Percentiles rank a stretch among this genome's conserved stretches.
These are phyloP conservation scores for Adenanthera pavonina DNA, from an alignment of 306 rosid genomes.

Conservation along the genomic window DNA sequence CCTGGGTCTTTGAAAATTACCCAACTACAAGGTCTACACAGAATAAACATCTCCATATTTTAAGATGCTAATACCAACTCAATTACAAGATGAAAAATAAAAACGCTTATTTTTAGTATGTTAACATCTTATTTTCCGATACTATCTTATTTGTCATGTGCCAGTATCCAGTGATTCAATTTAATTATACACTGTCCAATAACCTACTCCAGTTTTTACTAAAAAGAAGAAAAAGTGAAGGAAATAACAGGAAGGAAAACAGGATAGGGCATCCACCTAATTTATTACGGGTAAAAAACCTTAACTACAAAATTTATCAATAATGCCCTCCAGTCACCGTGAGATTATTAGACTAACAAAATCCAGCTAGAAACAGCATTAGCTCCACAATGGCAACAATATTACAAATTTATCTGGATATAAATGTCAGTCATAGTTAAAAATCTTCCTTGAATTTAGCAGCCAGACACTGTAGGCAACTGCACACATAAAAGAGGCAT, in stretches of 20 bases:
- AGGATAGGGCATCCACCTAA: neutral
- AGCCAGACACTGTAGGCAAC: constrained; percentile 11
- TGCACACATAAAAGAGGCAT: neutral
- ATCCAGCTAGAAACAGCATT: constrained; percentile 23
- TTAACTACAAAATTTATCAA: constrained; percentile 21
- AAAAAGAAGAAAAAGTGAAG: neutral
- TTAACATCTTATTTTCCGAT: neutral
- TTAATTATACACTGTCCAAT: constrained; percentile 3
- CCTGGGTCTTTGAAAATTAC: neutral
- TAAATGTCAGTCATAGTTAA: constrained; percentile 9
- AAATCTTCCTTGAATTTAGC: neutral
- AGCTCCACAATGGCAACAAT: constrained; percentile 26
- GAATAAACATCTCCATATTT: neutral
- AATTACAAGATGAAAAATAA: neutral
- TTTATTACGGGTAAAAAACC: neutral
- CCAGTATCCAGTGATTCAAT: constrained; percentile 7
- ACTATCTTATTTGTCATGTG: neutral
- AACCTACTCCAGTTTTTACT: neutral
- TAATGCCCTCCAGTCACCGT: neutral
- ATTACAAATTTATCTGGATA: neutral
- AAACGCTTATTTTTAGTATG: neutral
- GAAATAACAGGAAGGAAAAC: neutral
- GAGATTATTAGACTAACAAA: neutral
- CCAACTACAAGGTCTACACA: neutral
- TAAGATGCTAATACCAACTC: constrained; percentile 2